Evolutionary conservation across 768 basidiomycete genomes (phyloP).

Genomic region (Lactifluus pinguis): DNA sequence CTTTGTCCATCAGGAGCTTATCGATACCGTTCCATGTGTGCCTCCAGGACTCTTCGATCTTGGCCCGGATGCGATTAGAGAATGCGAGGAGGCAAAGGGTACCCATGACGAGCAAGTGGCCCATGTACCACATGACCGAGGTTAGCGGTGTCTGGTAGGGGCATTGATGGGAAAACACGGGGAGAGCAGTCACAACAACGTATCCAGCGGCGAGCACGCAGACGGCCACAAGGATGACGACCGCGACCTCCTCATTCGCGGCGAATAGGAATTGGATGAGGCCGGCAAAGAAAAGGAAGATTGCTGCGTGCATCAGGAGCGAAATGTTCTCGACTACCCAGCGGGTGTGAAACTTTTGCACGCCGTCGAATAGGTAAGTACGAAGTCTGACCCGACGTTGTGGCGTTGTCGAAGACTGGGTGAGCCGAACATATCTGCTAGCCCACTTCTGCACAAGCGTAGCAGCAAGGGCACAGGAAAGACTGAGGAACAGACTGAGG

Average conservation of each 20-base stretch:
- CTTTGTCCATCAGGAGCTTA: background rate
- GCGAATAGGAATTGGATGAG: background rate
- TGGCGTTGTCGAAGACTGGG: background rate
- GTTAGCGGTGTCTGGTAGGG: background rate
- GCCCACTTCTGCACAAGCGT: constrained; percentile 4
- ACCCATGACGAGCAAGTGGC: background rate
- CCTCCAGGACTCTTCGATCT: background rate
- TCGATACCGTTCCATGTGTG: background rate
- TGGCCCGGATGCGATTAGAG: background rate
- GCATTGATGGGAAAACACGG: background rate
- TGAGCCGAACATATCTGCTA: constrained; percentile 1
- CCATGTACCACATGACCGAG: background rate
- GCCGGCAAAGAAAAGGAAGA: constrained; percentile 2
- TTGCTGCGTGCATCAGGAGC: background rate
- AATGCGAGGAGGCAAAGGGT: background rate
- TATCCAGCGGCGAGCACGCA: background rate
- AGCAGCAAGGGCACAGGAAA: background rate
- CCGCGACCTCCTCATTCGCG: background rate
- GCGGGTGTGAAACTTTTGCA: background rate
- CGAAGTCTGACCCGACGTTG: background rate
- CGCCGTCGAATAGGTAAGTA: background rate
- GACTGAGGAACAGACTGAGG: constrained; percentile 2
- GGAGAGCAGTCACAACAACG: background rate
- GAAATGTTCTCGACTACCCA: background rate
- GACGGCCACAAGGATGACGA: background rate